Conservation (phyloP, 192 early-diverging fungal species). For the Coemansia sp. region DNA sequence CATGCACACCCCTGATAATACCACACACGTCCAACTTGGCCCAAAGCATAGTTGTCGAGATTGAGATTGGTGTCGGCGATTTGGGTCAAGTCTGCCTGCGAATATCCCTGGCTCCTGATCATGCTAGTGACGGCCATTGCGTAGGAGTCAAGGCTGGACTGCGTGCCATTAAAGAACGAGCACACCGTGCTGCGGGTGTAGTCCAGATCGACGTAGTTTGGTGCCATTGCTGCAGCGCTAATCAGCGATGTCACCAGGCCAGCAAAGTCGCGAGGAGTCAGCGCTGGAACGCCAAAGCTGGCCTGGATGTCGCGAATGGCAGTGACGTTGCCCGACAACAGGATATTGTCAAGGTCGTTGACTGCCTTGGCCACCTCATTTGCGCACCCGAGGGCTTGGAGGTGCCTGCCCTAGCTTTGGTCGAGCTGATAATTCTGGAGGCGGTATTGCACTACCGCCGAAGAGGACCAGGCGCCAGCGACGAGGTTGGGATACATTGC, state of each 20-base stretch:
- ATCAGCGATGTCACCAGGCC: conserved; percentile 22
- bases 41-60: conserved; percentile 36
- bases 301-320: conserved; percentile 19
- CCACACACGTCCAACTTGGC: conserved; percentile 47
- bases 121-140: conserved; percentile 18
- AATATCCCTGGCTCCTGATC: conserved; percentile 11
- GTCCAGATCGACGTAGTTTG: conserved; percentile 11
- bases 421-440: conserved; percentile 64
- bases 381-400: conserved; percentile 39
- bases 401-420: conserved; percentile 40
- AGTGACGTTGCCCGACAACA: conserved; percentile 24
- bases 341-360: conserved; percentile 38
- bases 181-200: conserved; percentile 22
- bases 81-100: conserved; percentile 13
- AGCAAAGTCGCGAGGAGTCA: conserved; percentile 41
- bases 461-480: conserved; percentile 68
- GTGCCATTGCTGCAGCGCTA: conserved; percentile 13
- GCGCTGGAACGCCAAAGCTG: conserved; percentile 22
- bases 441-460: conserved; percentile 66
- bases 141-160: conserved; percentile 23
- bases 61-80: conserved; percentile 32
- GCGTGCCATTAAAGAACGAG: conserved; percentile 24
- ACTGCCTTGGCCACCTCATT: conserved; percentile 37
- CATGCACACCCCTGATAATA: conserved; percentile 67
- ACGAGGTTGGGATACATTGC: conserved; percentile 63